Conservation (phyloP, 2,329 filamentous ascomycete species). For the Aspergillus phoenicis region DNA sequence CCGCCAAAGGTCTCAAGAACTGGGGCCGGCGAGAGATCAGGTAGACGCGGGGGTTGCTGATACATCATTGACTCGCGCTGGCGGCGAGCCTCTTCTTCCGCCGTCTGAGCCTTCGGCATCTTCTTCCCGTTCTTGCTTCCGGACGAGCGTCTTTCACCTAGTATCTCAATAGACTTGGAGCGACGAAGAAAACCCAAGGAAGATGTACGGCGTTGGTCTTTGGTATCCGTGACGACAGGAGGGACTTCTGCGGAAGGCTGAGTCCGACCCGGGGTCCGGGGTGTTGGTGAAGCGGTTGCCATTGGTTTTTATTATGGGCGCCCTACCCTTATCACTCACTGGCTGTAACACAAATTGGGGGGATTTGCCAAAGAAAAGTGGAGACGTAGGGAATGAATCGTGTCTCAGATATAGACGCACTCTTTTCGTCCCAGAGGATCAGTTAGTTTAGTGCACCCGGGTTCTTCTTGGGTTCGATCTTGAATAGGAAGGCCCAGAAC, state of each 20-base stretch:
- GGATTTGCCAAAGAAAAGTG: constrained; percentile 20
- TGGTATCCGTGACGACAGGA: constrained; percentile 39
- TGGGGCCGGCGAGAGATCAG: constrained; percentile 50
- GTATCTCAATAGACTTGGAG: constrained; percentile 65
- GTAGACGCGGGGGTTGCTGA: constrained; percentile 60
- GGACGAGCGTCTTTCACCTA: constrained; percentile 56
- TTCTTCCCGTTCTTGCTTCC: constrained; percentile 37
- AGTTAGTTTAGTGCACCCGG: constrained; percentile 13
- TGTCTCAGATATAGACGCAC: constrained; percentile 27
- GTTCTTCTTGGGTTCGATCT: constrained; percentile 11
- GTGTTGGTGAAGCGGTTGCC: constrained; percentile 38
- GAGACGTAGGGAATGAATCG: constrained; percentile 22
- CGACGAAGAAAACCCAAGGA: constrained; percentile 65
- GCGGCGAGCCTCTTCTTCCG: constrained; percentile 57
- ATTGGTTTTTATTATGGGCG: constrained; percentile 28
- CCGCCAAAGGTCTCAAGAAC: constrained; percentile 61
- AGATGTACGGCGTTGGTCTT: constrained; percentile 45
- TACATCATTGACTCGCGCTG: constrained; percentile 62
- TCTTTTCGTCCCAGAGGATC: constrained; percentile 10
- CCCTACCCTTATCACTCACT: constrained; percentile 23
- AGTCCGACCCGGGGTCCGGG: constrained; percentile 39
- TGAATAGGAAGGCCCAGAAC: background rate
- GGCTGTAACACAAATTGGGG: constrained; percentile 23
- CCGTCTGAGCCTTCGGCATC: constrained; percentile 41
- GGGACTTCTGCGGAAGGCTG: constrained; percentile 38